Evolutionary conservation across 805 yeast genomes (phyloP).

Genomic region (Zygosaccharomyces bisporus): DNA sequence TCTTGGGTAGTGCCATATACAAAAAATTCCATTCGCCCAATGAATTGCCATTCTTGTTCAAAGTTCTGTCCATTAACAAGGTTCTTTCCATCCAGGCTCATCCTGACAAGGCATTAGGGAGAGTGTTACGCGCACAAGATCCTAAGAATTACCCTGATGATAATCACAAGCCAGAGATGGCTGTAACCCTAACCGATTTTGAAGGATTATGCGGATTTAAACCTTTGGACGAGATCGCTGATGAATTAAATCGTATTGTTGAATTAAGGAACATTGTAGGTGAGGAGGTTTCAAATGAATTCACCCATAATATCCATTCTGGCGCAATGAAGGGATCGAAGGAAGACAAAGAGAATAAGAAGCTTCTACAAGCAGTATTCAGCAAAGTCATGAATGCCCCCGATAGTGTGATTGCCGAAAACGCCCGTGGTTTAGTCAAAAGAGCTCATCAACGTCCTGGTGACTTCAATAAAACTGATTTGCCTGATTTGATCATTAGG

Average conservation of each 20-base stretch:
- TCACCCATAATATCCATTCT: constrained; percentile 45
- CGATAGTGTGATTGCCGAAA: constrained; percentile 51
- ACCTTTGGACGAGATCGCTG: constrained; percentile 75
- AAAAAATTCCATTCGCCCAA: constrained; percentile 60
- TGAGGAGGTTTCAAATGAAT: constrained; percentile 50
- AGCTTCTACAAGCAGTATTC: constrained; percentile 69
- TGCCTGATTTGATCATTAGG: constrained; percentile 72
- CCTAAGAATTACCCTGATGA: constrained; percentile 96
- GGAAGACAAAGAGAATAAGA: constrained; percentile 57
- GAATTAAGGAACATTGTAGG: constrained; percentile 75
- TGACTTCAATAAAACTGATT: constrained; percentile 47
- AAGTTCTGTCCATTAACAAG: constrained; percentile 88
- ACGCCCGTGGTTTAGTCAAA: constrained; percentile 61
- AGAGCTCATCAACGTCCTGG: constrained; percentile 60
- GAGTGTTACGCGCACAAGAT: constrained; percentile 69
- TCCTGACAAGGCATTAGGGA: constrained; percentile 86
- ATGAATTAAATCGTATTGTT: constrained; percentile 65
- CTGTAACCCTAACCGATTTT: constrained; percentile 90
- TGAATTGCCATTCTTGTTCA: constrained; percentile 88
- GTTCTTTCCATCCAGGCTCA: constrained; percentile 96
- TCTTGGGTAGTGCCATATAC: constrained; percentile 57
- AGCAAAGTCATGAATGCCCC: constrained; percentile 78
- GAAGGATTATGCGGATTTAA: constrained; percentile 98
- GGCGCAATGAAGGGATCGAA: constrained; percentile 45
- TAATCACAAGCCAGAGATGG: constrained; percentile 99